Evolutionary conservation across 2,329 filamentous ascomycete genomes (phyloP), one percentile per base, ranked within the genome.

Genomic region (Curvularia spicifera): DNA sequence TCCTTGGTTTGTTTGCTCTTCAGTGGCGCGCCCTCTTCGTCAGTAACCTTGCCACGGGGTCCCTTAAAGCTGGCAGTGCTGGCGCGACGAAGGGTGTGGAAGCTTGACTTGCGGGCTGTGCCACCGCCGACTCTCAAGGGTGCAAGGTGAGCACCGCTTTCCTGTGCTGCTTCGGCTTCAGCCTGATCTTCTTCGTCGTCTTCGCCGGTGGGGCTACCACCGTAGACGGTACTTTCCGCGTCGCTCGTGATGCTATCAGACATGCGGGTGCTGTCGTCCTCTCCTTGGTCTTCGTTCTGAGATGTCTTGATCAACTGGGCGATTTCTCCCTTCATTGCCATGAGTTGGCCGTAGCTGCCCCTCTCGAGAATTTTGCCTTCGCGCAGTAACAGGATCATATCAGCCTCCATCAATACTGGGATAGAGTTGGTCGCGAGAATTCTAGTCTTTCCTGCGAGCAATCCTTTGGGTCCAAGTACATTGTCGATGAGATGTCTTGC

Each of bases 361-460:
- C 89, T 89, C 76, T 99, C 95, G 37, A 90, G 83, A 53, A 98
- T 88, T 60, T 87, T 88, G 51, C 93, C 91, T 49, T 96, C 91
- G 64, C 91, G 88, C 47, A 99, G 79, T 53, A 99, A 83, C 50
- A 87, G 89, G 69, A 99, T 94, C 76, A 90, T 95, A 76, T 97
- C 91, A 0, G 95, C 91, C 75, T 96, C 91, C 71, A 90, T 88
- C 31, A 99, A 82, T 5, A 99, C 92, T 5, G 93, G 88, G 57
- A 99, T 97, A 0, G 95, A 91, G 74, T 99, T 99, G 20, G 95
- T 99, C 9, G 95, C 93, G 49, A 99, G 83, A 53, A 99, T 91
- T 65, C 94, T 88, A 6, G 94, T 97, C 79, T 98, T 98, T 39
- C 89, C 86, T 51, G 83, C 85, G 24, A 99, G 84, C 6, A 99